Evolutionary conservation across 192 early-diverging fungal species (phyloP), one percentile per base, ranked within the genome.

Genomic region (Backusella sp.): DNA sequence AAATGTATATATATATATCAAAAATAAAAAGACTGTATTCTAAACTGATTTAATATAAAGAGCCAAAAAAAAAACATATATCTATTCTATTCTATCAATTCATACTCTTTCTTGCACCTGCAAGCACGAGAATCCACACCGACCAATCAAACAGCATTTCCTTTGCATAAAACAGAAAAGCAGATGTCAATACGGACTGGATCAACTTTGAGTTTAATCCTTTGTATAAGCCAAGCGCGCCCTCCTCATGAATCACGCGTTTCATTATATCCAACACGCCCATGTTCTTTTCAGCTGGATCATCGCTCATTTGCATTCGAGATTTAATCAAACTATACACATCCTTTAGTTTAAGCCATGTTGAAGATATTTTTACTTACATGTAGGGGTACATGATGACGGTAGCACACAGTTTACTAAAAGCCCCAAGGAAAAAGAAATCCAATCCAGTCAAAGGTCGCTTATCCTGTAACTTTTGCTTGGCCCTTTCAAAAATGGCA

Each of bases 331-430:
- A 19, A 37, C 66, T 68, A 35, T 19, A 44, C 42, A 44, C 3
- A 32, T 32, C 32, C 3, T 32, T 32, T 44, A 4, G n/a, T n/a
- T 44, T 44, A 44, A 17, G 21, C 11, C 5, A 28, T 67, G 21
- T 28, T 67, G 26, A 67, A 5, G 9, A 28, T 28, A 39, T 39
- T 39, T 39, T 0, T 19, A 69, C 86, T 80, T 80, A 94, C 87
- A 98, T 96, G 87, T 99, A 99, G 53, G 97, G 97, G 78, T 98
- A 99, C 15, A 96, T 99, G 74, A 95, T 90, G 77, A 85, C 84
- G 37, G 97, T 99, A 19, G 97, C 96, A 53, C 89, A 88, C 28
- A 99, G 86, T 87, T 99, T 99, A 81, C 91, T 92, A 77, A 99
- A 84, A 65, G 97, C 97, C 12, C 97, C 97, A 52, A 98, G 88